These are phyloP conservation scores for Wickerhamiella spandovensis DNA, from an alignment of 805 yeast species.

Conservation along the genomic window DNA sequence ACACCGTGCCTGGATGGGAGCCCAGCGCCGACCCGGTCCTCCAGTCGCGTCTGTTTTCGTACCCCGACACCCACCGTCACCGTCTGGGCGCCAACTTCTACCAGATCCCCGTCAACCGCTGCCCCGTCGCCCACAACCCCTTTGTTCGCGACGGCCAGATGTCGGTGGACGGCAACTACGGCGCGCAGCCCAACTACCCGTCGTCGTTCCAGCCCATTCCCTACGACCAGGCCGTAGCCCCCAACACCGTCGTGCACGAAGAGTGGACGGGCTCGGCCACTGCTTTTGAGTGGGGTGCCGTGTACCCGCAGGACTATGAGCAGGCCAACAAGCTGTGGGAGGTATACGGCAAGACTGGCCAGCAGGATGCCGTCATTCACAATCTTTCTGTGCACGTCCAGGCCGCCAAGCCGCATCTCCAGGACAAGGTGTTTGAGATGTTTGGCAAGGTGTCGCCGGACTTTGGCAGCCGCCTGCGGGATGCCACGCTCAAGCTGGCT, in stretches of 20 bases:
- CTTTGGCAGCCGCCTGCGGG: slow-evolving; percentile 54
- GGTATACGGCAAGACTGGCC: slow-evolving; percentile 67
- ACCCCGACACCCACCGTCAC: slow-evolving; percentile 66
- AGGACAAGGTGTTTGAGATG: slow-evolving; percentile 64
- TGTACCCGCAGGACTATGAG: slow-evolving; percentile 55
- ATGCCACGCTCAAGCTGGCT: slow-evolving; percentile 40
- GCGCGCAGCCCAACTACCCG: slow-evolving; percentile 39
- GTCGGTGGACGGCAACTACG: slow-evolving; percentile 35
- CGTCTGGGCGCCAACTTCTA: slow-evolving; percentile 58
- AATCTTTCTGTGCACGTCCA: slow-evolving; percentile 64
- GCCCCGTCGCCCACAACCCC: slow-evolving; percentile 37
- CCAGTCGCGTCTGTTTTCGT: slow-evolving; percentile 63
- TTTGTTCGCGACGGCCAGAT: slow-evolving; percentile 52
- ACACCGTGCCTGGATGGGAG: slow-evolving; percentile 62
- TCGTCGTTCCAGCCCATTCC: slow-evolving; percentile 28
- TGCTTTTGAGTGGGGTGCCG: slow-evolving; percentile 74
- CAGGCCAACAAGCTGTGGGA: slow-evolving; percentile 73
- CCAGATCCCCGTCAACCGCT: slow-evolving; percentile 51
- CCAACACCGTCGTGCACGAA: slow-evolving; percentile 44
- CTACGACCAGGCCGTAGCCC: slow-evolving; percentile 17
- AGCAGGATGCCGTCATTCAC: slow-evolving; percentile 71
- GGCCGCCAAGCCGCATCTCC: slow-evolving; percentile 60
- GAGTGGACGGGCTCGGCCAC: slow-evolving; percentile 71
- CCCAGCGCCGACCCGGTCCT: slow-evolving; percentile 67
- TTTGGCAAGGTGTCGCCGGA: slow-evolving; percentile 59